A percentile compares a stretch with the other conserved stretches of the same genome.
These are phyloP conservation scores for Rhodotorula sp. DNA, from an alignment of 1,284 basidiomycete genomes.

Conservation along the genomic window DNA sequence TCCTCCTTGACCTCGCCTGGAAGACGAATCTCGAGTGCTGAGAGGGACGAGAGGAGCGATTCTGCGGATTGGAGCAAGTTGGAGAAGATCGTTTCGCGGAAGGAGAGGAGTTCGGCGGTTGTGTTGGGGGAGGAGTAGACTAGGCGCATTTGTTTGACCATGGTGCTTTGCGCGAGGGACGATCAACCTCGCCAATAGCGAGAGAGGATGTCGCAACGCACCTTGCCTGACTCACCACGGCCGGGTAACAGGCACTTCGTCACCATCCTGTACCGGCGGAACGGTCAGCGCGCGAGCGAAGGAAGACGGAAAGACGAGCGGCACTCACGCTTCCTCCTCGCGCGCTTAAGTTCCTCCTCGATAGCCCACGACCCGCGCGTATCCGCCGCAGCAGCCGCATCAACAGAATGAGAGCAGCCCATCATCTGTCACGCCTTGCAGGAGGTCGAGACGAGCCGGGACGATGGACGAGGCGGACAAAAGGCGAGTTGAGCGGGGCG, in stretches of 20 bases:
- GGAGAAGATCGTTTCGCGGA: not conserved
- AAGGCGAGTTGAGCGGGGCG: no score
- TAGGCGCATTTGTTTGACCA: constrained; percentile 79
- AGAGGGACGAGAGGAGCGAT: no score
- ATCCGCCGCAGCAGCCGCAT: not conserved
- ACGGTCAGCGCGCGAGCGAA: not conserved
- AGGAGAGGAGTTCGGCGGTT: not conserved
- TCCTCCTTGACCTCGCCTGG: no score
- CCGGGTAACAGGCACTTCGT: constrained; percentile 62
- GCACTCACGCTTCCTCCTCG: constrained; percentile 45
- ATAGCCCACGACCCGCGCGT: not conserved
- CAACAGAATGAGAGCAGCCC: constrained; percentile 11
- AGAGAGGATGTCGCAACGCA: constrained; percentile 43
- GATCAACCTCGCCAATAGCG: no score
- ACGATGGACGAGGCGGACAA: no score
- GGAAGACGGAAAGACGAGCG: constrained; percentile 42
- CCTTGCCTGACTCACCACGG: constrained; percentile 80
- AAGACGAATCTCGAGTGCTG: no score
- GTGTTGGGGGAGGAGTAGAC: constrained; percentile 1
- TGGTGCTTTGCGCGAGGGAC: constrained; percentile 53
- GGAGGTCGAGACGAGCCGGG: not conserved
- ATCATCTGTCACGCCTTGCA: not conserved
- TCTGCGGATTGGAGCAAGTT: not conserved
- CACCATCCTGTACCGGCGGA: not conserved
- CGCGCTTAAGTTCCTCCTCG: constrained; percentile 17